Conservation (phyloP, 140 eudicot species). For the Flaveria floridana region DNA sequence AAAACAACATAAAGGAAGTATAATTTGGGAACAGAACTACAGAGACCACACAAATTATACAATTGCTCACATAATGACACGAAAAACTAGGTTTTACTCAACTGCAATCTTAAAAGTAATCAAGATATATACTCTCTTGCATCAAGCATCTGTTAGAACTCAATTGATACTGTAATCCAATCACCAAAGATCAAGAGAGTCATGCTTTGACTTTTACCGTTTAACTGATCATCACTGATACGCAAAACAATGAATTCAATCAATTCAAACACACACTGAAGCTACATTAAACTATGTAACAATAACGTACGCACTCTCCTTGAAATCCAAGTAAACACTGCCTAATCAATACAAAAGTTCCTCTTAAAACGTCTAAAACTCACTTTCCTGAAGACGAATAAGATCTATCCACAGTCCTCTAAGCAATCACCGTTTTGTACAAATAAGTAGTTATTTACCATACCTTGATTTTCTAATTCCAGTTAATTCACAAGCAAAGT, state of each 20-base stretch:
- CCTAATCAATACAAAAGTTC: background rate
- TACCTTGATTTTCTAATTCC: constrained; percentile 13
- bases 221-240: constrained; percentile 11
- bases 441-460: constrained; percentile 5
- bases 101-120: background rate
- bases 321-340: constrained; percentile 10
- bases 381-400: background rate
- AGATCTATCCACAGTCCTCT: background rate
- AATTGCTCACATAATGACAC: background rate
- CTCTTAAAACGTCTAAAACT: constrained; percentile 1
- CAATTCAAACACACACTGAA: constrained; percentile 5
- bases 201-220: constrained; percentile 22
- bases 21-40: background rate
- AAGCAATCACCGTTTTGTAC: constrained; percentile 21
- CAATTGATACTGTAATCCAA: background rate
- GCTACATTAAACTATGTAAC: constrained; percentile 14
- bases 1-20: background rate
- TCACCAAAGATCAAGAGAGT: constrained; percentile 4
- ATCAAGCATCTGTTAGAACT: background rate
- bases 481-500: constrained; percentile 7
- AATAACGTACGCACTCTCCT: background rate
- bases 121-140: background rate
- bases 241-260: constrained; percentile 17
- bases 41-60: background rate
- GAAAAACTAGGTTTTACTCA: constrained; percentile 16